Base-by-base conservation (phyloP, 2,329 filamentous ascomycete genomes). In the Aspergillus niger region DNA sequence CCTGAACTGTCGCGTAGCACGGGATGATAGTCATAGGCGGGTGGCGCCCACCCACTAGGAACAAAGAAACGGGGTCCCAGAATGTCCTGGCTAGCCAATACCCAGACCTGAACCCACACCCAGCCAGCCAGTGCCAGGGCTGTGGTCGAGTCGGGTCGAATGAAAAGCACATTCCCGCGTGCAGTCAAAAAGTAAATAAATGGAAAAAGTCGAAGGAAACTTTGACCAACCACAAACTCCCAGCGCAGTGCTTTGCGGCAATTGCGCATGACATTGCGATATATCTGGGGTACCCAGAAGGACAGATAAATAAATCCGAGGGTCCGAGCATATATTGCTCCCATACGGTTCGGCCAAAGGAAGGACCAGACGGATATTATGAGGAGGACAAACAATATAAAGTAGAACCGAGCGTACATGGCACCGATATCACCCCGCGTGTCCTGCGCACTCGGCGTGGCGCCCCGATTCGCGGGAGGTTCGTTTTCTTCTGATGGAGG, bases 201-300 rank as follows among this genome's bases (percentile, higher is more conserved):
- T 0, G 95, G 94, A 0, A 90, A 78, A 5, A 96, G 80, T 1
- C 95, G 89, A 7, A 96, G 82, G 5, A 89, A 69, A 51, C 91
- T 95, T 74, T 97, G 91, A 2, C 92, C 93, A 22, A 92, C 72
- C 58, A 97, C 89, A 72, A 96, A 99, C 61, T 90, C 89, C 92
- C 93, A 97, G 3, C 89, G 85, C n/a, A 98, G 82, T 0, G 94
- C 93, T 69, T 91, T 91, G 43, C 93, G 91, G 75, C 92, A 97
- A 77, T 97, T 97, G 57, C 94, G 91, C 76, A 91, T 87, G 56
- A 90, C 83, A 74, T 99, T 99, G 63, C 95, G 91, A 72, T 90
- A 86, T 67, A 98, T 96, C 74, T 99, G 95, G 0, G 95, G 94
- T 0, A 88, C 73, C 94, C 94, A 98, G 72, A 97, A 89, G 20